These are phyloP conservation scores for Boletales sp. DNA, from an alignment of 768 basidiomycete species.

Conservation along the genomic window DNA sequence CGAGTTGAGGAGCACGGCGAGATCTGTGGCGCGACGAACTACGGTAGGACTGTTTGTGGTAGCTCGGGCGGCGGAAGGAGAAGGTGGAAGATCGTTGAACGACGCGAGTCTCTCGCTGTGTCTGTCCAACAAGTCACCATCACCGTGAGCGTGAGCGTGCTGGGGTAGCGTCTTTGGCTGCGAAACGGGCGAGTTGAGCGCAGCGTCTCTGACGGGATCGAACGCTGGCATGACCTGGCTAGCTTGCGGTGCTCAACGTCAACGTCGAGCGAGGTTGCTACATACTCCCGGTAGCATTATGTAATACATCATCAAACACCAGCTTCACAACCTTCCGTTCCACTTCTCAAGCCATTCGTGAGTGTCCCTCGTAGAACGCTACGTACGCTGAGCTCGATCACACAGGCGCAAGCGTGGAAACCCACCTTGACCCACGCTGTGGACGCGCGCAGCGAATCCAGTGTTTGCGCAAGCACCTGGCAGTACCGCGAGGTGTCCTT, in stretches of 20 bases:
- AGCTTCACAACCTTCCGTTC: neutral
- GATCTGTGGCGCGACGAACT: slow-evolving; percentile 64
- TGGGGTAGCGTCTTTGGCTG: slow-evolving; percentile 37
- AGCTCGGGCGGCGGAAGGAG: slow-evolving; percentile 31
- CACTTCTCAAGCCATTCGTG: slow-evolving; percentile 44
- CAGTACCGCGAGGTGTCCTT: slow-evolving; percentile 70
- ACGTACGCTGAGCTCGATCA: neutral
- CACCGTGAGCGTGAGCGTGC: slow-evolving; percentile 21
- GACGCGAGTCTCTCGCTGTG: slow-evolving; percentile 21
- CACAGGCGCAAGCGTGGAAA: neutral
- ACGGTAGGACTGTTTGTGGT: slow-evolving; percentile 43
- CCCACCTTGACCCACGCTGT: slow-evolving; percentile 60
- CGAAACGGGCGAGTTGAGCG: slow-evolving; percentile 70
- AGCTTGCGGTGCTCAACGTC: slow-evolving; percentile 1
- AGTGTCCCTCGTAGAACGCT: slow-evolving; percentile 62
- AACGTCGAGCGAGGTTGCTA: neutral
- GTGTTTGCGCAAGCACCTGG: slow-evolving; percentile 57
- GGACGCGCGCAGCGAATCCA: slow-evolving; percentile 65
- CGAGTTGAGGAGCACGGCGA: slow-evolving; percentile 74
- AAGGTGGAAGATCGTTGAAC: slow-evolving; percentile 35
- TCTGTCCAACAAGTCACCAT: slow-evolving; percentile 15
- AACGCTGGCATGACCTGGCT: slow-evolving; percentile 43
- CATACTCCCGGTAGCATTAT: slow-evolving; percentile 5
- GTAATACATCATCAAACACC: slow-evolving; percentile 7
- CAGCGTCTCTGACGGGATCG: slow-evolving; percentile 86